phyloP scores from a whole-genome alignment of 2,329 filamentous ascomycete genomes.

The Curvularia sp. region DNA sequence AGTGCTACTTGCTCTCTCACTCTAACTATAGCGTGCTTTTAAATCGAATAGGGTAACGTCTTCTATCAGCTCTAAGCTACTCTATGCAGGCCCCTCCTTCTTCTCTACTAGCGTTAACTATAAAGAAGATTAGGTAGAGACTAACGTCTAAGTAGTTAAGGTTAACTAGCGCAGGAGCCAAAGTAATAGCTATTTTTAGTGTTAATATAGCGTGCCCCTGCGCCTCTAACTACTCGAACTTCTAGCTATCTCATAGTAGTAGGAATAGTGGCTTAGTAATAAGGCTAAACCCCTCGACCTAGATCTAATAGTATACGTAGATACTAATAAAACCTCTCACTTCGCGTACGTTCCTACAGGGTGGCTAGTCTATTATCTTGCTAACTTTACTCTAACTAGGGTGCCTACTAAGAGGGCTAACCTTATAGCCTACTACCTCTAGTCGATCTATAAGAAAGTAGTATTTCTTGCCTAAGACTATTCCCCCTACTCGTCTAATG shows the following conservation, averaged over 20 bases:
- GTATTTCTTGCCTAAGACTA: not conserved
- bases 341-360: conserved; percentile 1
- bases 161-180: not conserved
- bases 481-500: not conserved
- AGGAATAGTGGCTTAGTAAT: conserved; percentile 5
- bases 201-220: not conserved
- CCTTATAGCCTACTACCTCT: conserved; percentile 5
- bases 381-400: conserved; percentile 1
- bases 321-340: conserved; percentile 7
- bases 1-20: not conserved
- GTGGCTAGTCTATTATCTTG: conserved; percentile 6
- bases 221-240: not conserved
- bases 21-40: conserved; percentile 4
- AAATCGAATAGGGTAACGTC: not conserved
- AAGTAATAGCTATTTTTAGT: not conserved
- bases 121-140: not conserved
- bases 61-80: not conserved
- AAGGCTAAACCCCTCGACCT: conserved; percentile 1
- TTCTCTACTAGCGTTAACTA: not conserved
- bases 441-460: not conserved
- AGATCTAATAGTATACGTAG: conserved; percentile 7
- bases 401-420: not conserved
- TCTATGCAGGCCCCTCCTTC: not conserved
- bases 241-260: not conserved
- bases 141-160: not conserved